A percentile compares a stretch with the other conserved stretches of the same genome.
Evolutionary conservation across 2,329 filamentous ascomycete species (phyloP).

Genomic region (Fusarium lateritium): DNA sequence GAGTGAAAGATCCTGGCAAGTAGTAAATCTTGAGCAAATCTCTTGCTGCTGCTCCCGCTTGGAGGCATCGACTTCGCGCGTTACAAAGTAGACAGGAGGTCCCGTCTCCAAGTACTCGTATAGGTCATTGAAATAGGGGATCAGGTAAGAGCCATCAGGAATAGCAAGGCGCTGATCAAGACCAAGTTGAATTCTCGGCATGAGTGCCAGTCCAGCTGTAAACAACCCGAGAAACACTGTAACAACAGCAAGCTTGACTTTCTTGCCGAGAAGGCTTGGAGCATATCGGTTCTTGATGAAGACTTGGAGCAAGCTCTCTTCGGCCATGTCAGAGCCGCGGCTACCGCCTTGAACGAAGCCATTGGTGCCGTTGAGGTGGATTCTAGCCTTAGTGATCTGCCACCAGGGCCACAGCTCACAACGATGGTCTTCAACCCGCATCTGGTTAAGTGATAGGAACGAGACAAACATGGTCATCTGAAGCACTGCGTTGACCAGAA

Average conservation of each 20-base stretch:
- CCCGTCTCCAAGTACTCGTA: slow-evolving; percentile 93
- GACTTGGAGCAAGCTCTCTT: slow-evolving; percentile 85
- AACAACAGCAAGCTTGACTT: slow-evolving; percentile 82
- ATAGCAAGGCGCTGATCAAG: slow-evolving; percentile 96
- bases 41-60: slow-evolving; percentile 83
- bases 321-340: slow-evolving; percentile 80
- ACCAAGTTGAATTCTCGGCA: slow-evolving; percentile 88
- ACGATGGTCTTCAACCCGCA: slow-evolving; percentile 87
- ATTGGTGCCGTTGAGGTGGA: slow-evolving; percentile 72
- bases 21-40: slow-evolving; percentile 91
- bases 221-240: slow-evolving; percentile 90
- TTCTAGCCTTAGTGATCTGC: slow-evolving; percentile 80
- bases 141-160: slow-evolving; percentile 93
- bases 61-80: slow-evolving; percentile 84
- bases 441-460: slow-evolving; percentile 90
- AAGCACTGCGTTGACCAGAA: slow-evolving; percentile 96
- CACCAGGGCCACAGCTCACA: slow-evolving; percentile 95
- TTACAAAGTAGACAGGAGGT: slow-evolving; percentile 96
- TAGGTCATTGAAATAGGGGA: slow-evolving; percentile 96
- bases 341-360: slow-evolving; percentile 68
- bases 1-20: slow-evolving; percentile 86
- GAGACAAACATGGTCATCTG: slow-evolving; percentile 98
- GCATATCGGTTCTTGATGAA: slow-evolving; percentile 95
- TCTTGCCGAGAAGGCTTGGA: slow-evolving; percentile 83
- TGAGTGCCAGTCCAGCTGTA: slow-evolving; percentile 84